Evolutionary conservation across 345 rosid genomes (phyloP).

Genomic region (Nasturtium officinale): DNA sequence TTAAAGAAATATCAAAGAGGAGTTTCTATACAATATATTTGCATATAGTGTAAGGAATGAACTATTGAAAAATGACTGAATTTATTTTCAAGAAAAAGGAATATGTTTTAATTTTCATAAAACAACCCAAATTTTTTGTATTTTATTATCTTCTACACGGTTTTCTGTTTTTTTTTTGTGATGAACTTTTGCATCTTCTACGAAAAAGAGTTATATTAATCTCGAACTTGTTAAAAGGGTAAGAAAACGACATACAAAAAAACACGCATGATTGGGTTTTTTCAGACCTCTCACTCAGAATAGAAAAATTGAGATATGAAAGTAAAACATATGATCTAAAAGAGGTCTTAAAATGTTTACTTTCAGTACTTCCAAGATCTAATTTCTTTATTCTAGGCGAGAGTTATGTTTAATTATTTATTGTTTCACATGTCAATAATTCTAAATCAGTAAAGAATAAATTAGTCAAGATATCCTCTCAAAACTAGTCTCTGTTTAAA

Average conservation of each 20-base stretch:
- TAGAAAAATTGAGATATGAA: not conserved
- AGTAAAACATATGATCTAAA: no score
- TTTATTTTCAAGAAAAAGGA: not conserved
- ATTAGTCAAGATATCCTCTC: no score
- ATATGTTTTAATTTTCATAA: not conserved
- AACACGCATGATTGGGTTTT: not conserved
- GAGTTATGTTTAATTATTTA: no score
- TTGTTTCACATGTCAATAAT: no score
- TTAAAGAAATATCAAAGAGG: no score
- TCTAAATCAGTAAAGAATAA: no score
- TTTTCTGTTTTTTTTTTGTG: no score
- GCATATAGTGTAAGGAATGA: not conserved
- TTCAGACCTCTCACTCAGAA: conserved; percentile 13
- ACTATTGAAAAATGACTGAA: not conserved
- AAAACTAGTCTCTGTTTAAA: conserved; percentile 47
- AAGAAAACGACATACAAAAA: not conserved
- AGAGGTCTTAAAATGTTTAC: no score
- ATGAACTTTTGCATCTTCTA: no score
- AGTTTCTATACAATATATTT: not conserved
- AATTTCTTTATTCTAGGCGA: no score
- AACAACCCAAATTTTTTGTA: not conserved
- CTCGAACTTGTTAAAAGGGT: not conserved
- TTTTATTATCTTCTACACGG: not conserved
- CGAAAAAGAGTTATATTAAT: conserved; percentile 9
- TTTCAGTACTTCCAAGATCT: no score